Evolutionary conservation across 495 filamentous ascomycete species (phyloP).

Genomic region (Lasiosphaeria hispida): DNA sequence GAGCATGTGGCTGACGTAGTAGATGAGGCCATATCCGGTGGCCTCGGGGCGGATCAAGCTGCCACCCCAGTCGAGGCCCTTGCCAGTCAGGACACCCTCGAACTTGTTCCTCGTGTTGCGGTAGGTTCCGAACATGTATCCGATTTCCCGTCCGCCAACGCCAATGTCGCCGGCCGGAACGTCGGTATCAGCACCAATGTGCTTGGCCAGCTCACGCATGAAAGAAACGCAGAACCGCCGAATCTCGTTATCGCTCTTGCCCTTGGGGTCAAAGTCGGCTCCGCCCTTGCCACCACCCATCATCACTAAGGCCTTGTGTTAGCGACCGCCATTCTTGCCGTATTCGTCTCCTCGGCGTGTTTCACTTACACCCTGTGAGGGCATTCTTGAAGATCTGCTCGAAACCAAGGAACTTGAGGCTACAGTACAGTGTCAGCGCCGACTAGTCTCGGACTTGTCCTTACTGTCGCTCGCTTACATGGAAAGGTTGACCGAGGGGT

Average conservation of each 20-base stretch:
- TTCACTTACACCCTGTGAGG: conserved; percentile 79
- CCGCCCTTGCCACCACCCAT: conserved; percentile 99
- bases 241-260: conserved; percentile 96
- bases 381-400: conserved; percentile 99
- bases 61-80: conserved; percentile 91
- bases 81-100: conserved; percentile 95
- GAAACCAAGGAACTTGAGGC: conserved; percentile 95
- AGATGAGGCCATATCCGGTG: conserved; percentile 94
- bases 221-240: conserved; percentile 95
- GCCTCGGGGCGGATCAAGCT: conserved; percentile 94
- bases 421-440: conserved; percentile 10
- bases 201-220: conserved; percentile 90
- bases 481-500: conserved; percentile 93
- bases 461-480: conserved; percentile 45
- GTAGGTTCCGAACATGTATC: conserved; percentile 96
- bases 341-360: background rate
- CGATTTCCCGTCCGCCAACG: conserved; percentile 84
- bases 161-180: conserved; percentile 95
- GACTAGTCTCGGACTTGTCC: no score
- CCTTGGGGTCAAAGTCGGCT: conserved; percentile 98
- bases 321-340: conserved; percentile 19
- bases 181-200: conserved; percentile 96
- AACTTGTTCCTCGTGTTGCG: conserved; percentile 81
- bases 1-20: conserved; percentile 98
- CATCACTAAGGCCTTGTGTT: conserved; percentile 59